Evolutionary conservation across 1,284 basidiomycete genomes (phyloP).

Genomic region (Naganishia albida): DNA sequence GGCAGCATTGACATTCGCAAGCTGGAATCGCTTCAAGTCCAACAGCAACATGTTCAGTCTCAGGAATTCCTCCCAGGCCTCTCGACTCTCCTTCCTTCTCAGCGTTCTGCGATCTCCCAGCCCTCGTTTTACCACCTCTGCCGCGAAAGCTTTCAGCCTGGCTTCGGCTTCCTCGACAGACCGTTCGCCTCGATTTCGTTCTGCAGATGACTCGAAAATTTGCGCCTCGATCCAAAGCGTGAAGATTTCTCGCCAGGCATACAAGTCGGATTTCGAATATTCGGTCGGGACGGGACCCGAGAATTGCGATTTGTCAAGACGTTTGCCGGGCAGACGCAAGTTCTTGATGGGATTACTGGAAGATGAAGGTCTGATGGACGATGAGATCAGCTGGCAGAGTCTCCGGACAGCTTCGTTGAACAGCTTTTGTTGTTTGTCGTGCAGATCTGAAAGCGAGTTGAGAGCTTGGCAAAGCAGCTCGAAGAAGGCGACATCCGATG

Average conservation of each 20-base stretch:
- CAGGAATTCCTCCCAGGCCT: conserved; percentile 76
- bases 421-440: conserved; percentile 63
- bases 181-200: conserved; percentile 72
- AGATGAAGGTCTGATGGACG: conserved; percentile 60
- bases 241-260: conserved; percentile 89
- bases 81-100: conserved; percentile 64
- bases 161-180: conserved; percentile 71
- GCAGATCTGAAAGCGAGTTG: conserved; percentile 67
- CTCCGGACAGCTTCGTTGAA: conserved; percentile 66
- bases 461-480: conserved; percentile 72
- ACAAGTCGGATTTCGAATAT: conserved; percentile 66
- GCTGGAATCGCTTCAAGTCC: conserved; percentile 84
- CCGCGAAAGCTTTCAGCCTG: conserved; percentile 69
- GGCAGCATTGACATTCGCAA: conserved; percentile 83
- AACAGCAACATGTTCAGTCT: conserved; percentile 78
- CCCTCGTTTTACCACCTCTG: conserved; percentile 65
- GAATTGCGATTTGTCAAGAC: conserved; percentile 47
- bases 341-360: conserved; percentile 21
- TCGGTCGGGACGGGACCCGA: conserved; percentile 40
- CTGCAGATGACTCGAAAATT: conserved; percentile 79
- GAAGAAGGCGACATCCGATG: conserved; percentile 80
- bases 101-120: conserved; percentile 64
- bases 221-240: conserved; percentile 82
- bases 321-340: conserved; percentile 10
- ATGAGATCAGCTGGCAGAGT: conserved; percentile 65